These are phyloP conservation scores for Lobosporangium transversale DNA, from an alignment of 192 early-diverging fungal species.

Conservation along the genomic window DNA sequence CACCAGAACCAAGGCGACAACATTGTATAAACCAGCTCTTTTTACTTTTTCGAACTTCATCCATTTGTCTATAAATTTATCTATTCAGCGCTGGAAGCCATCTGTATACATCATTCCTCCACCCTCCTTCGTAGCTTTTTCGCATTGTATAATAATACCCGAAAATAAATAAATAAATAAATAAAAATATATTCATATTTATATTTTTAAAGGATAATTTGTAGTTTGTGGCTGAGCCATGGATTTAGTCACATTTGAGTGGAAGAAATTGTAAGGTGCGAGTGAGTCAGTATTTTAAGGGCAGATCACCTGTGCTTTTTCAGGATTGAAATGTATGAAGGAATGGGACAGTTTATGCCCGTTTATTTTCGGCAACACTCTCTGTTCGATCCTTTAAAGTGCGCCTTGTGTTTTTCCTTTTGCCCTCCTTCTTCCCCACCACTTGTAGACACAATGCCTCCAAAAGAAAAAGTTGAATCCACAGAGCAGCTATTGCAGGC, in stretches of 20 bases:
- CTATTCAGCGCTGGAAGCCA: no score
- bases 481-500: conserved; percentile 82
- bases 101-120: background rate
- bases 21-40: conserved; percentile 13
- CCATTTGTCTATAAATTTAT: background rate
- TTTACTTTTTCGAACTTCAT: background rate
- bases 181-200: background rate
- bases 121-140: background rate
- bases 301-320: no score
- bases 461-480: conserved; percentile 53
- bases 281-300: no score
- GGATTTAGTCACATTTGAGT: no score
- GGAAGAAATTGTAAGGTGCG: no score
- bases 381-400: no score
- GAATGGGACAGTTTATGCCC: no score
- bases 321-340: no score
- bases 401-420: background rate
- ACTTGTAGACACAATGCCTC: conserved; percentile 21
- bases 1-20: conserved; percentile 2
- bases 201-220: background rate
- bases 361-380: no score
- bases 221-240: no score
- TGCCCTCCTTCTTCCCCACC: background rate
- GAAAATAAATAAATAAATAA: conserved; percentile 1
- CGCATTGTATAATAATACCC: background rate